Base-by-base conservation (phyloP, 2,329 filamentous ascomycete species). In the Exophiala alcalophila region DNA sequence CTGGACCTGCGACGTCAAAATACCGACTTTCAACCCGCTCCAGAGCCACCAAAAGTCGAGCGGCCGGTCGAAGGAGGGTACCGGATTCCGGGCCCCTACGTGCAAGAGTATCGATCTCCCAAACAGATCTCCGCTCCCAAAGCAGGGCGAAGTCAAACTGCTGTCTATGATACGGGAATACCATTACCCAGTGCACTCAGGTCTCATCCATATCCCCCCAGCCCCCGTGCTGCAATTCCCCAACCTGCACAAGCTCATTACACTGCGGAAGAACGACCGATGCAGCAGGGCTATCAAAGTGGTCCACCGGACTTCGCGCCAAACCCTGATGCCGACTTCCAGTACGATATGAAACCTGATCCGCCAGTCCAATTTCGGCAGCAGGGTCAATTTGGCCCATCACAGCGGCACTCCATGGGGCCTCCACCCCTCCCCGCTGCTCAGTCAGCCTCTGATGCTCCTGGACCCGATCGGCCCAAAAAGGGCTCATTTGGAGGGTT, bases 51-150 rank as follows among this genome's bases (percentile, higher is more conserved):
- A 15, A 30, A 40, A 21, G 15, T 18, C 11, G 33, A 41, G 24
- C 27, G 40, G 11, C 26, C 27, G 4, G 33, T 31, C n/a, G 45
- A 49, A 14, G 44, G 38, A 24, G 36, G 25, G 6, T 57, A 54
- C 44, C 50, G 55, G 11, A 57, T 57, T 15, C 53, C 55, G 11
- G 55, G 55, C 6, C 55, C 55, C 19, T 57, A 57, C 20, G 44
- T 46, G 11, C 54, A 56, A 15, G 48, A 56, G 26, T 54, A 52
- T 25, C 36, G 52, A 29, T 50, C 52, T 3, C 49, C 55, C 12
- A 52, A 50, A 27, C 51, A 52, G 25, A 52, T 44, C 4, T 37
- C 41, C 5, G 19, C 35, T 9, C 50, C 52, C 5, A 41, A 30
- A 18, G 31, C 21, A 25, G 49, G 41, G 8, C 41, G 45, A 25